Base-by-base conservation (phyloP, 805 yeast genomes). In the Candida easanensis region DNA sequence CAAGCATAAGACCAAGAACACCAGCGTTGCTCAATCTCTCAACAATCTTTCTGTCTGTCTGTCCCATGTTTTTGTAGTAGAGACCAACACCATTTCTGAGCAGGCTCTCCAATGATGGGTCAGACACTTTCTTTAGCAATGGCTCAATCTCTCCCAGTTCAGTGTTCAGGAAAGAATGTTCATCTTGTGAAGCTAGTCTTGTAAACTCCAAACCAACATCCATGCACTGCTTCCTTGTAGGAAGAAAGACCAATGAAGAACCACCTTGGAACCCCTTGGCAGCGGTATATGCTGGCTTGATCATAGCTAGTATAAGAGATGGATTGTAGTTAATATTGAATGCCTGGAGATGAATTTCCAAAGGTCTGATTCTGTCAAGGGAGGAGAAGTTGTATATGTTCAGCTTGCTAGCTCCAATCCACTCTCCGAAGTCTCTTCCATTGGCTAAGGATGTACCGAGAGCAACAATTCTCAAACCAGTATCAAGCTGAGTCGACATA, bases 381-480 rank as follows among this genome's bases (percentile, higher is more conserved):
- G 95, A 81, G 15, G 79, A 73, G 58, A 84, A 89, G 54, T 88
- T 89, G 67, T 71, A 88, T 5, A 82, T 70, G 38, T 79, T 70
- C 17, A 63, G 66, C 53, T 79, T 82, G 1, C 73, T 53, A 20
- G 84, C 82, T 2, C 93, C 95, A 22, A 93, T 63, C 97, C 98
- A 93, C 41, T 83, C 87, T 1, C 86, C 91, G 45, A 90, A 63
- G 50, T 88, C 96, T 39, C 78, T 71, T 3, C 84, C 86, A 56
- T 82, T 85, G 0, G 93, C 79, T 31, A 91, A 60, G 2, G 95
- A 79, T 1, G 79, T 71, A 0, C 86, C 71, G 19, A 91, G 65
- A 0, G 79, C 90, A n/a, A 91, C 76, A 20, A 89, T 61, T 50
- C 98, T 66, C 5, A 78, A 50, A 1, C 68, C 58, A 3, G 64